Percentiles rank a stretch among this genome's conserved stretches.
Evolutionary conservation across 202 grass and related monocot species (phyloP).

Genomic region (Panicum hallii): DNA sequence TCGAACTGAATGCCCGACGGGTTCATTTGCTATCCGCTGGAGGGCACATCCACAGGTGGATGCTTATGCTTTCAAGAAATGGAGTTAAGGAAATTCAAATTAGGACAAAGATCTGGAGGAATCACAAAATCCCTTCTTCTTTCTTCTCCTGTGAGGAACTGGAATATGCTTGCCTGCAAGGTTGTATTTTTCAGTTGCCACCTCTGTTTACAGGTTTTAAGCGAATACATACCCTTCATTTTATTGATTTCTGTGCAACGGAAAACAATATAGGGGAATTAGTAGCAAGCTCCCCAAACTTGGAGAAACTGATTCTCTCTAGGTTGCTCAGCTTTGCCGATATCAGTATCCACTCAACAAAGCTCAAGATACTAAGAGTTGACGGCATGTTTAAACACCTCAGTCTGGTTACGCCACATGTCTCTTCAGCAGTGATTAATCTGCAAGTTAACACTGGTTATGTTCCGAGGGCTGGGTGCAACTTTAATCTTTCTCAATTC

Average conservation of each 20-base stretch:
- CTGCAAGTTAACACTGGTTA: neutral
- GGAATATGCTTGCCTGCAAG: conserved; percentile 48
- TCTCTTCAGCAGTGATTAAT: conserved; percentile 31
- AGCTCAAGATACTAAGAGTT: conserved; percentile 51
- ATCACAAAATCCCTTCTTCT: conserved; percentile 56
- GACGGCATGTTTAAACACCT: conserved; percentile 56
- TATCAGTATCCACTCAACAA: conserved; percentile 65
- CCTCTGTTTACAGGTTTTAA: conserved; percentile 57
- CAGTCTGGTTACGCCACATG: conserved; percentile 48
- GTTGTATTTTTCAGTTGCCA: conserved; percentile 41
- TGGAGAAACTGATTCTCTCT: conserved; percentile 55
- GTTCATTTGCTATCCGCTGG: conserved; percentile 14
- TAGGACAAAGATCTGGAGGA: neutral
- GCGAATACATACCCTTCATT: conserved; percentile 52
- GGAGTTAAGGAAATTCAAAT: conserved; percentile 49
- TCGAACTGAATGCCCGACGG: conserved; percentile 24
- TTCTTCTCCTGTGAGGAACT: conserved; percentile 57
- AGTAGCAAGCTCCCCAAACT: conserved; percentile 52
- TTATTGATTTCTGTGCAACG: conserved; percentile 31
- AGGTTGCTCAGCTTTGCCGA: conserved; percentile 41
- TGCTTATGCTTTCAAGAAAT: conserved; percentile 65
- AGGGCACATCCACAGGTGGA: conserved; percentile 53
- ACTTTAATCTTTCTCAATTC: conserved; percentile 50
- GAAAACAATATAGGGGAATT: conserved; percentile 57
- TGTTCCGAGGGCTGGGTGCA: conserved; percentile 15